Evolutionary conservation across 23 red algal species (phyloP).

Genomic region (Agarophyton chilense): DNA sequence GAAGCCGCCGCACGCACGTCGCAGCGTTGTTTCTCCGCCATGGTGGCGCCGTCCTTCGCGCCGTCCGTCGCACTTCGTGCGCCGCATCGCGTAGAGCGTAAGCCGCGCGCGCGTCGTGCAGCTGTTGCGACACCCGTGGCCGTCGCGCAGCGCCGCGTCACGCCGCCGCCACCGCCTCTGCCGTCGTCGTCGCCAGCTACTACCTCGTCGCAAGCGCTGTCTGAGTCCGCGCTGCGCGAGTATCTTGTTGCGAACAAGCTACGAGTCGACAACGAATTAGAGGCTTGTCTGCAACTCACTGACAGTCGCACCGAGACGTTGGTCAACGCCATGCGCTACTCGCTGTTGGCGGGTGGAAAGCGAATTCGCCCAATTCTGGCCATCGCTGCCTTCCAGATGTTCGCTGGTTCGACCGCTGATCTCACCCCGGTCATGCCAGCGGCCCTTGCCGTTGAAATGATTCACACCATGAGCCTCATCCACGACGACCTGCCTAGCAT

Average conservation of each 20-base stretch:
- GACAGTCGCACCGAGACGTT: slow-evolving; percentile 53
- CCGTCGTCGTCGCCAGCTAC: slow-evolving; percentile 1
- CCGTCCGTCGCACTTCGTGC: background rate
- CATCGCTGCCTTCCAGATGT: slow-evolving; percentile 92
- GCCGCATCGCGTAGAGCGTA: slow-evolving; percentile 18
- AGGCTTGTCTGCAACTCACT: slow-evolving; percentile 54
- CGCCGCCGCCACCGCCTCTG: background rate
- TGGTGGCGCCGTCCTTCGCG: background rate
- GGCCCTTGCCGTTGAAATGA: slow-evolving; percentile 96
- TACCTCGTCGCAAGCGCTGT: background rate
- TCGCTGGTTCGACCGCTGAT: slow-evolving; percentile 47
- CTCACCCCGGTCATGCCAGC: slow-evolving; percentile 79
- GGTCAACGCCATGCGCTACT: slow-evolving; percentile 88
- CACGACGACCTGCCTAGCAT: slow-evolving; percentile 98
- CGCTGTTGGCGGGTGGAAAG: slow-evolving; percentile 91
- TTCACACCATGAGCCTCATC: slow-evolving; percentile 98
- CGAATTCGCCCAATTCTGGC: slow-evolving; percentile 88
- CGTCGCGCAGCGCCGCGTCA: slow-evolving; percentile 18
- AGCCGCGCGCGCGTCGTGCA: slow-evolving; percentile 15
- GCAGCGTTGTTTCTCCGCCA: background rate
- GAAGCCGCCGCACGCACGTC: too few species aligned
- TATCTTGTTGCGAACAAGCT: slow-evolving; percentile 22
- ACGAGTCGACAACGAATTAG: slow-evolving; percentile 71
- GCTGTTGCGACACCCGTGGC: background rate
- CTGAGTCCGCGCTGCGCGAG: background rate